These are phyloP conservation scores for Pseudozyma sp. DNA, from an alignment of 1,284 basidiomycete genomes.

Conservation along the genomic window DNA sequence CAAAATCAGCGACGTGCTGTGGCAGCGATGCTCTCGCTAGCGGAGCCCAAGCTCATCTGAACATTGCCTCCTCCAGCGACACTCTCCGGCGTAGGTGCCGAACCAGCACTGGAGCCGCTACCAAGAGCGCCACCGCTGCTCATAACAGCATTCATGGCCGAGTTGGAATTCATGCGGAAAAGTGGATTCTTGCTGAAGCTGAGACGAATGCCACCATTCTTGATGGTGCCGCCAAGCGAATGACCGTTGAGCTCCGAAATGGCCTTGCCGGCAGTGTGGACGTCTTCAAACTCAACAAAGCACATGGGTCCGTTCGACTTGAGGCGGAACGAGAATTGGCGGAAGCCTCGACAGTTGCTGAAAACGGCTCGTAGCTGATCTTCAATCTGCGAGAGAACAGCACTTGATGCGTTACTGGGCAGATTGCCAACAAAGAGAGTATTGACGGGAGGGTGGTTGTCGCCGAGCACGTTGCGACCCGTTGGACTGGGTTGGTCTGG, in stretches of 20 bases:
- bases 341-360: slow-evolving; percentile 81
- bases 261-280: slow-evolving; percentile 83
- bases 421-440: slow-evolving; percentile 64
- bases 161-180: slow-evolving; percentile 56
- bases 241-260: slow-evolving; percentile 91
- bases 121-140: slow-evolving; percentile 15
- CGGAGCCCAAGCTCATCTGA: slow-evolving; percentile 38
- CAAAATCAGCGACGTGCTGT: slow-evolving; percentile 22
- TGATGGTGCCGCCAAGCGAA: slow-evolving; percentile 87
- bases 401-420: slow-evolving; percentile 51
- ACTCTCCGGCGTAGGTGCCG: slow-evolving; percentile 9
- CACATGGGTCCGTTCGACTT: slow-evolving; percentile 98
- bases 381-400: slow-evolving; percentile 78
- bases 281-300: slow-evolving; percentile 90
- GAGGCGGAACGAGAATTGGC: slow-evolving; percentile 91
- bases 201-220: slow-evolving; percentile 87
- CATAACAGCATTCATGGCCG: slow-evolving; percentile 36
- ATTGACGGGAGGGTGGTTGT: slow-evolving; percentile 60
- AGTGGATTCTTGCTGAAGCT: slow-evolving; percentile 75
- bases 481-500: slow-evolving; percentile 51
- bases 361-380: slow-evolving; percentile 86
- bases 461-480: slow-evolving; percentile 50
- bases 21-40: slow-evolving; percentile 37
- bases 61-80: not conserved
- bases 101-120: slow-evolving; percentile 20